Evolutionary conservation across 805 yeast genomes (phyloP).

Genomic region (Metschnikowia amazonensis): DNA sequence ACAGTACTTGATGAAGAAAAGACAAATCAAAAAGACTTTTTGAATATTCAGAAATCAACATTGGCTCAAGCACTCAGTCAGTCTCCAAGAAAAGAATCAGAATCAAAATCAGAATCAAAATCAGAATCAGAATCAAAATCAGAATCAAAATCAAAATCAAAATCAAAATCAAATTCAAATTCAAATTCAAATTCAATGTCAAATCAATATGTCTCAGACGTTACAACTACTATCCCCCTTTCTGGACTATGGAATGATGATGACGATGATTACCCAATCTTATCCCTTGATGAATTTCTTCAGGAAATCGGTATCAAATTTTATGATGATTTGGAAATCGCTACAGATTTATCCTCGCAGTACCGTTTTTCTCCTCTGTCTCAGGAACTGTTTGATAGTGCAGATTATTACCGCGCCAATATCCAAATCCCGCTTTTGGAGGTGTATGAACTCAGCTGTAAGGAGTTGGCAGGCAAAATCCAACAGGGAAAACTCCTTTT

Average conservation of each 20-base stretch:
- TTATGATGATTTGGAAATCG: slow-evolving; percentile 44
- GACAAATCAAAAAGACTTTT: no score
- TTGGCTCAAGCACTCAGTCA: no score
- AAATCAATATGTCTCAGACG: no score
- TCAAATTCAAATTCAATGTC: no score
- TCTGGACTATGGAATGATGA: slow-evolving; percentile 8
- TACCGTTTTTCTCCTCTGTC: slow-evolving; percentile 19
- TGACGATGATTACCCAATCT: slow-evolving; percentile 28
- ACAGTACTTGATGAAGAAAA: no score
- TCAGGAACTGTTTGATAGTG: slow-evolving; percentile 6
- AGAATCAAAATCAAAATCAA: no score
- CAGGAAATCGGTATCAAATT: slow-evolving; percentile 39
- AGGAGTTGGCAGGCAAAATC: slow-evolving; percentile 50
- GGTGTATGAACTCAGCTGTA: slow-evolving; percentile 50
- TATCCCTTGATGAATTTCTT: slow-evolving; percentile 37
- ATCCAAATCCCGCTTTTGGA: slow-evolving; percentile 43
- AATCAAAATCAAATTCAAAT: no score
- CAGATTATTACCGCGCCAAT: slow-evolving; percentile 38
- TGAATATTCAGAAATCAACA: no score
- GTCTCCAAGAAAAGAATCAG: not conserved
- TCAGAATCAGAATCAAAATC: no score
- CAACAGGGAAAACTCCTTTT: slow-evolving; percentile 46
- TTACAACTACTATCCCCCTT: slow-evolving; percentile 10
- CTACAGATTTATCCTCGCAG: slow-evolving; percentile 23
- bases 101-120: no score